phyloP scores from a whole-genome alignment of 2,329 filamentous ascomycete species.

The Cyclaneusma minus region DNA sequence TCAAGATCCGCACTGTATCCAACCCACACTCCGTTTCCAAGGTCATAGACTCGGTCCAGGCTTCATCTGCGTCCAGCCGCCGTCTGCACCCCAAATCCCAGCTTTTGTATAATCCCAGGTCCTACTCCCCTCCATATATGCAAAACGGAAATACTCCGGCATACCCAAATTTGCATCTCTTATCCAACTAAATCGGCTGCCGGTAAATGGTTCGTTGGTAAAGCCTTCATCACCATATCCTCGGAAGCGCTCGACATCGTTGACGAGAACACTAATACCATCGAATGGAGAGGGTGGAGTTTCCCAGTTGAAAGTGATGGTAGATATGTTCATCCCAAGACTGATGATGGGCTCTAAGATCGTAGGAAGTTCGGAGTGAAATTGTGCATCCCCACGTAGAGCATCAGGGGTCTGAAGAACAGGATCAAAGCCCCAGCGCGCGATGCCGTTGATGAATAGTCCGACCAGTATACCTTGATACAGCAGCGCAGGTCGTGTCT shows the following conservation, averaged over 20 bases:
- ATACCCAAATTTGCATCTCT: constrained; percentile 27
- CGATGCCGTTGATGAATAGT: constrained; percentile 85
- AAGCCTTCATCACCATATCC: constrained; percentile 44
- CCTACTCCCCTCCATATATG: constrained; percentile 48
- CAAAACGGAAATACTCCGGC: constrained; percentile 67
- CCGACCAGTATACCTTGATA: constrained; percentile 86
- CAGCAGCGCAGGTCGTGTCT: constrained; percentile 68
- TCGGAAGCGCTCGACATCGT: constrained; percentile 72
- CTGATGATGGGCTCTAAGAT: constrained; percentile 31
- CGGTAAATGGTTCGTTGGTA: constrained; percentile 15
- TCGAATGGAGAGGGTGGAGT: constrained; percentile 40
- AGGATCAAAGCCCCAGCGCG: constrained; percentile 83
- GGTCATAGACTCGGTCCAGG: no score
- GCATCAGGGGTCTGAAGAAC: constrained; percentile 69
- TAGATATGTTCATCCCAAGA: constrained; percentile 35
- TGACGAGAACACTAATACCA: constrained; percentile 66
- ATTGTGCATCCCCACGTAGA: constrained; percentile 52
- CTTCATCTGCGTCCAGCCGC: constrained; percentile 55
- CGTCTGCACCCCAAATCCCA: constrained; percentile 49
- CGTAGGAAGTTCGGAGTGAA: constrained; percentile 43
- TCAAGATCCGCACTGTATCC: no score
- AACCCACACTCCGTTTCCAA: no score
- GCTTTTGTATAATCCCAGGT: constrained; percentile 63
- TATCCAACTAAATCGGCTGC: constrained; percentile 41
- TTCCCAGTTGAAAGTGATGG: constrained; percentile 40